Percentiles rank a stretch among this genome's conserved stretches.
Conservation (phyloP, 495 filamentous ascomycete genomes). For the Xanthoparmelia taractica region DNA sequence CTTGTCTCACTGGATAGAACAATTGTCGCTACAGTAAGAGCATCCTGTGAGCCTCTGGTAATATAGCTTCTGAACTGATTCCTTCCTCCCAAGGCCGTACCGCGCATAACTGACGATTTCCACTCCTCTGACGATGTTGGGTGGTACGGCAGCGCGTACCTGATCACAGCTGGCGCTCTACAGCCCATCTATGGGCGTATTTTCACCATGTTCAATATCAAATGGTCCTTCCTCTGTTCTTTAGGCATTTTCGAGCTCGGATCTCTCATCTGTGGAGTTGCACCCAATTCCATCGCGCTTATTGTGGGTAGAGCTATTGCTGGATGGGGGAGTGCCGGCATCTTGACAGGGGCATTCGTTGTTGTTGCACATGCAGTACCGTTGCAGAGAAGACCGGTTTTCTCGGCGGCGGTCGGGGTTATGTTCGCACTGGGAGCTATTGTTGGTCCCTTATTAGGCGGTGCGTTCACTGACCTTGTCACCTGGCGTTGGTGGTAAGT, state of each 20-base stretch:
- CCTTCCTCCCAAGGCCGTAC: slow-evolving; percentile 30
- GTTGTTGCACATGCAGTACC: slow-evolving; percentile 30
- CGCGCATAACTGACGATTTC: slow-evolving; percentile 43
- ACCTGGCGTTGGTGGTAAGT: slow-evolving; percentile 65
- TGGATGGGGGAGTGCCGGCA: slow-evolving; percentile 29
- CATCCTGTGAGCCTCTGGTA: not conserved
- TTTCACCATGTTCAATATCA: slow-evolving; percentile 30
- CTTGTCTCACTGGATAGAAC: slow-evolving; percentile 42
- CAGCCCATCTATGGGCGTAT: slow-evolving; percentile 31
- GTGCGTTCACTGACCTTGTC: slow-evolving; percentile 36
- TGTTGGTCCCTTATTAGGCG: slow-evolving; percentile 48
- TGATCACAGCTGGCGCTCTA: slow-evolving; percentile 43
- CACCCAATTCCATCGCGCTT: slow-evolving; percentile 24
- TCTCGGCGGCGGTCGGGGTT: slow-evolving; percentile 34
- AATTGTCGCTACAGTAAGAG: slow-evolving; percentile 28
- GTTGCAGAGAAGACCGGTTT: slow-evolving; percentile 30
- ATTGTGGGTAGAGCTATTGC: slow-evolving; percentile 34
- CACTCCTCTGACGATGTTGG: slow-evolving; percentile 40
- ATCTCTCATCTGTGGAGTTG: slow-evolving; percentile 38
- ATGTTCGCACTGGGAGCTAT: slow-evolving; percentile 36
- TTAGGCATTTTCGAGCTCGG: slow-evolving; percentile 68
- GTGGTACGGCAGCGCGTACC: slow-evolving; percentile 48
- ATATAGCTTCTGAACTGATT: not conserved
- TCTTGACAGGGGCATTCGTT: slow-evolving; percentile 27
- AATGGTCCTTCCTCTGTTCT: slow-evolving; percentile 38